Percentiles rank a stretch among this genome's conserved stretches.
Evolutionary conservation across 352 stramenopile genomes (phyloP).

Genomic region (Pythium rhizo-oryzae): DNA sequence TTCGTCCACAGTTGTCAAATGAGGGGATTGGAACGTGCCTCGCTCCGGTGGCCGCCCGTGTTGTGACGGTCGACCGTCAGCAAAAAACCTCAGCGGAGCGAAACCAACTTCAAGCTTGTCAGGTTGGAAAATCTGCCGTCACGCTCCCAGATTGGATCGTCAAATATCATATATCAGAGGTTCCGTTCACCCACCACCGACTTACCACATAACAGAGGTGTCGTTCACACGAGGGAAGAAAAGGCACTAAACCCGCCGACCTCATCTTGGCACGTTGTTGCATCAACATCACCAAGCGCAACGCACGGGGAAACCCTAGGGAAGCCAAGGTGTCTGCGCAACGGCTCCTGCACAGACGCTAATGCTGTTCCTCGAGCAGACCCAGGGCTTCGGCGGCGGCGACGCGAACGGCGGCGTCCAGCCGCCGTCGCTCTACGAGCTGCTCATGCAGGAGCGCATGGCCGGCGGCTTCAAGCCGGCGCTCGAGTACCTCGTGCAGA

Average conservation of each 20-base stretch:
- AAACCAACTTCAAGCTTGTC: constrained; percentile 25
- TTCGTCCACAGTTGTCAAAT: constrained; percentile 32
- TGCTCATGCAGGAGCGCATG: constrained; percentile 90
- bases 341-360: constrained; percentile 6
- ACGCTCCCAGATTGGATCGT: neutral
- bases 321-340: no score
- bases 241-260: neutral
- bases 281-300: constrained; percentile 16
- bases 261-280: neutral
- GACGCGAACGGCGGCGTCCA: constrained; percentile 9
- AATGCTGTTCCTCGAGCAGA: constrained; percentile 86
- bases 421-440: constrained; percentile 79
- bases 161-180: neutral
- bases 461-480: constrained; percentile 72
- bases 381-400: constrained; percentile 60
- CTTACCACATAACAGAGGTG: neutral
- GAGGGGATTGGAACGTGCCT: neutral
- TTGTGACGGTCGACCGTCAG: constrained; percentile 23
- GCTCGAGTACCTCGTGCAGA: constrained; percentile 73
- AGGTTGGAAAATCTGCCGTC: neutral
- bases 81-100: constrained; percentile 27
- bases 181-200: neutral
- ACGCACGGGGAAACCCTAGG: no score
- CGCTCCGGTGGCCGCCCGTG: neutral
- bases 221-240: neutral